phyloP scores from a whole-genome alignment of 2,329 filamentous ascomycete species.

The Botryosphaeria dothidea region DNA sequence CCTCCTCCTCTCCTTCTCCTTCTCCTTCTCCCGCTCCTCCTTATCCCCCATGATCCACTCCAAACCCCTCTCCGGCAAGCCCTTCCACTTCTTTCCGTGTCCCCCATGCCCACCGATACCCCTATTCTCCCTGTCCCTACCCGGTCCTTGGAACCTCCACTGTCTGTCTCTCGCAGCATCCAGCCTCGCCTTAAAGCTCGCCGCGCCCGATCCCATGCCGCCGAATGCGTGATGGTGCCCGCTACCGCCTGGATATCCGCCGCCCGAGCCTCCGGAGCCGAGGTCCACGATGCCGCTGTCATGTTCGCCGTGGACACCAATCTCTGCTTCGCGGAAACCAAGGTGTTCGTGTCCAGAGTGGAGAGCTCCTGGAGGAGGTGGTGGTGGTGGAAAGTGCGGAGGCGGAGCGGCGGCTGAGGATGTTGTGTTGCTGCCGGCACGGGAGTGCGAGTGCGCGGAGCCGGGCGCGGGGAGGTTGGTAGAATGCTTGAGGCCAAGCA shows the following conservation, averaged over 20 bases:
- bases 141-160: conserved; percentile 32
- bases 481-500: not conserved
- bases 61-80: conserved; percentile 30
- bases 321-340: conserved; percentile 40
- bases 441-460: not conserved
- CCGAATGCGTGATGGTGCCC: not conserved
- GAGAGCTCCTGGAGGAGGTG: not conserved
- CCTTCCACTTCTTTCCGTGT: not conserved
- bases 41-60: conserved; percentile 37
- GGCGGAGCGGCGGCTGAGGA: not conserved
- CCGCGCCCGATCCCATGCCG: conserved; percentile 10
- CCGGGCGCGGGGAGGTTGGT: not conserved
- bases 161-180: conserved; percentile 35
- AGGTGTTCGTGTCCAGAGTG: too few species aligned
- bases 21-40: conserved; percentile 22
- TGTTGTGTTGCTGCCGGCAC: not conserved
- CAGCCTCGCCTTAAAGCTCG: conserved; percentile 32
- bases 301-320: conserved; percentile 20
- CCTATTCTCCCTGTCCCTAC: conserved; percentile 24
- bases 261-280: not conserved
- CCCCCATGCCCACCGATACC: not conserved
- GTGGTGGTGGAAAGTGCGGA: not conserved
- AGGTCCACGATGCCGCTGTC: not conserved
- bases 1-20: conserved; percentile 24
- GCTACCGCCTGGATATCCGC: not conserved